Evolutionary conservation across 2,329 filamentous ascomycete genomes (phyloP), one percentile per base, ranked within the genome.

Genomic region (Calonectria pauciramosa): DNA sequence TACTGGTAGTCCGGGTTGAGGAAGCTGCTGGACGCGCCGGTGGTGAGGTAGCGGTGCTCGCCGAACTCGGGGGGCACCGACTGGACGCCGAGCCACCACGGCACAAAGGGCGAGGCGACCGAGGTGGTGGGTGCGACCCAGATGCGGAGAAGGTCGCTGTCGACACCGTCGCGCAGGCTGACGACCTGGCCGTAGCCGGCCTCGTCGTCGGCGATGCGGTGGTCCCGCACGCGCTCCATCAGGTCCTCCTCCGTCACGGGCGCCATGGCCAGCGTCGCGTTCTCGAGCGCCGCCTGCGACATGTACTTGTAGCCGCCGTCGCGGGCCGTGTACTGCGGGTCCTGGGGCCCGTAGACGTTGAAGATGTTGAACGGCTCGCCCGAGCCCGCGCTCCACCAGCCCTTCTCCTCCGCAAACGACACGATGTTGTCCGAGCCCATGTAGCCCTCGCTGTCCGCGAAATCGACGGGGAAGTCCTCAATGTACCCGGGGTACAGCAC

Each of bases 271-370:
- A 79, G 68, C 0, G 79, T 79, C 0, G 79, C 77, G 0, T 80
- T 77, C 11, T 80, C 79, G 0, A 80, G 30, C 6, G 77, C 78
- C 0, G 78, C 78, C 23, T 80, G 78, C 0, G 78, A 80, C 78
- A 80, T 80, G 51, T 79, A 80, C 9, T 80, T 80, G 64, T 80
- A 80, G 2, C 78, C 78, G 28, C 78, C 78, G 3, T 79, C 77
- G 0, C 78, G 78, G 0, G 78, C 78, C 23, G 78, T 80, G 32
- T 80, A 77, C 1, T 64, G 71, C 28, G 78, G 73, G 1, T 80
- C 78, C 8, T 80, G 78, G 0, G 78, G 78, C 0, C 78, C 78
- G 16, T 80, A 80, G 0, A 73, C 67, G 2, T 80, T 51, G 5
- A 80, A 80, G 20, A 80, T 80, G 32, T 80, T 80, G 70, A 80